A percentile compares a stretch with the other conserved stretches of the same genome.
Evolutionary conservation across 768 basidiomycete genomes (phyloP).

Genomic region (Suillus plorans): DNA sequence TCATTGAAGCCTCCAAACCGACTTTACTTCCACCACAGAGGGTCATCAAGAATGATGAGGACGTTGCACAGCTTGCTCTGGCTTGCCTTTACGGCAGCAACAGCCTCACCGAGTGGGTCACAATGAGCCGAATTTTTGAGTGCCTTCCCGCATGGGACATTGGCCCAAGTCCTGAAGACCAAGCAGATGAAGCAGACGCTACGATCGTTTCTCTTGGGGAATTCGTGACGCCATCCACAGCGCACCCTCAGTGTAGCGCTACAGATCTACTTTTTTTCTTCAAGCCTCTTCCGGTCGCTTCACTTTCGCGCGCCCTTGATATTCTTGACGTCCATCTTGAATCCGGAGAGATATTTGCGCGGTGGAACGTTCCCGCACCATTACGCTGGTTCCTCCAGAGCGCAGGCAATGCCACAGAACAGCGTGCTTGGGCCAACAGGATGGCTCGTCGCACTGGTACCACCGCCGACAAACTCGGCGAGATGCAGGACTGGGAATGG

Average conservation of each 20-base stretch:
- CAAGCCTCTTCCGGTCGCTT: constrained; percentile 67
- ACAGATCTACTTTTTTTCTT: constrained; percentile 81
- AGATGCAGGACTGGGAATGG: constrained; percentile 81
- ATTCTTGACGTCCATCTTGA: constrained; percentile 93
- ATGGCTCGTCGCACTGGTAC: constrained; percentile 75
- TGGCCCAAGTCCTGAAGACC: constrained; percentile 50
- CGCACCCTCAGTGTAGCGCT: constrained; percentile 53
- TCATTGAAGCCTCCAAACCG: constrained; percentile 92
- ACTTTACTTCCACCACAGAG: constrained; percentile 71
- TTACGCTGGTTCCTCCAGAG: constrained; percentile 91
- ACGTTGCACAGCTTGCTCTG: constrained; percentile 82
- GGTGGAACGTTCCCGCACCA: constrained; percentile 83
- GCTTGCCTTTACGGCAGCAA: constrained; percentile 86
- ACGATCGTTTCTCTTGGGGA: constrained; percentile 78
- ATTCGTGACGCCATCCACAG: constrained; percentile 75
- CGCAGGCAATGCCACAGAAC: constrained; percentile 59
- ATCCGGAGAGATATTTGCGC: constrained; percentile 85
- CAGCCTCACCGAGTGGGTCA: constrained; percentile 68
- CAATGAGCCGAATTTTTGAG: constrained; percentile 92
- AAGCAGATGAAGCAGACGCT: constrained; percentile 77
- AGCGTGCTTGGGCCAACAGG: constrained; percentile 82
- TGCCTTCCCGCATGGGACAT: constrained; percentile 92
- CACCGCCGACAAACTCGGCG: constrained; percentile 49
- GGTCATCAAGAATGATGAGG: constrained; percentile 78
- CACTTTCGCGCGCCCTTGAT: constrained; percentile 83